Evolutionary conservation across 768 basidiomycete species (phyloP).

Genomic region (Boletellus sp.): DNA sequence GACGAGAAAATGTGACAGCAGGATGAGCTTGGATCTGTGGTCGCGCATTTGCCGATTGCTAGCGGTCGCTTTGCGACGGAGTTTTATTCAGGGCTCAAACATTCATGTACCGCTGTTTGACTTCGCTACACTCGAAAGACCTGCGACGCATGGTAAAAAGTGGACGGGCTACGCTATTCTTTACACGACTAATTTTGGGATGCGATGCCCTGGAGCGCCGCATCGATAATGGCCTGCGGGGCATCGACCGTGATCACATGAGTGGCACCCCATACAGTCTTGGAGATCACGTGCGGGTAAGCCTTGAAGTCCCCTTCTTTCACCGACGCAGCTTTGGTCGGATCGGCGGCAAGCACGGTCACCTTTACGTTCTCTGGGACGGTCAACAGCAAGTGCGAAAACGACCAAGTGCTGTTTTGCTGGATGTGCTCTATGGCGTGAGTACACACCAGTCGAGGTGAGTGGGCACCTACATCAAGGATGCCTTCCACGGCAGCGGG

Average conservation of each 20-base stretch:
- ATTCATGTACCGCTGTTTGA: no score
- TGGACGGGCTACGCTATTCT: no score
- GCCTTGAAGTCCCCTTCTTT: neutral
- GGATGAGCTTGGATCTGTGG: no score
- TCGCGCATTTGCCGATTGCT: no score
- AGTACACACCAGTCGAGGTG: neutral
- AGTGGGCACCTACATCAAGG: conserved; percentile 7
- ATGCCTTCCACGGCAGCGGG: conserved; percentile 2
- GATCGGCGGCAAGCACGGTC: conserved; percentile 6
- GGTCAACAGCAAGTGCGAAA: neutral
- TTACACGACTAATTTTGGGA: no score
- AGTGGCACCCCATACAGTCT: conserved; percentile 6
- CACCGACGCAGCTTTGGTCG: neutral
- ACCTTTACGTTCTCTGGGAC: neutral
- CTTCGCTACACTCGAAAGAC: no score
- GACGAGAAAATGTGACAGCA: no score
- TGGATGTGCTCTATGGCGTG: neutral
- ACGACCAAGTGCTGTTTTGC: conserved; percentile 23
- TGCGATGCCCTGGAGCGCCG: neutral
- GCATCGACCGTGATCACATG: conserved; percentile 15
- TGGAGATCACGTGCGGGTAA: neutral
- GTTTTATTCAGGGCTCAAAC: no score
- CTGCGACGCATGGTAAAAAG: no score
- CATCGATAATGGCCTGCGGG: conserved; percentile 11
- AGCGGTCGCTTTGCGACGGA: no score